Evolutionary conservation across 1,284 basidiomycete genomes (phyloP).

Genomic region (Rhodotorula sp.): DNA sequence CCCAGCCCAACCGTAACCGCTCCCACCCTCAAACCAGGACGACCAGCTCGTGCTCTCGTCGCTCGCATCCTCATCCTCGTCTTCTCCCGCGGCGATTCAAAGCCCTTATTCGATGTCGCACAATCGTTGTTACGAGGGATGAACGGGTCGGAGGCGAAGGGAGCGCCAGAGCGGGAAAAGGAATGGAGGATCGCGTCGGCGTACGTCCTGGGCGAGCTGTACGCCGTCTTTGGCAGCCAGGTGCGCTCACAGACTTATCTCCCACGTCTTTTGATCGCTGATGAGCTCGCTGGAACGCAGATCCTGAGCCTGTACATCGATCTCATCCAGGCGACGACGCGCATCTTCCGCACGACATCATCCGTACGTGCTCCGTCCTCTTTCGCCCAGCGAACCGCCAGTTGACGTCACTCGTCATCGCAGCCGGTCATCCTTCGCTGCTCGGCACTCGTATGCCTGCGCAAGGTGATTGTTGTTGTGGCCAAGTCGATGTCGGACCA

Average conservation of each 20-base stretch:
- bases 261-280: too few species aligned
- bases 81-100: slow-evolving; percentile 78
- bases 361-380: slow-evolving; percentile 54
- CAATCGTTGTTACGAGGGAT: slow-evolving; percentile 60
- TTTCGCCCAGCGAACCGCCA: neutral
- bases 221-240: slow-evolving; percentile 77
- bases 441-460: slow-evolving; percentile 73
- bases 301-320: slow-evolving; percentile 94
- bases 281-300: slow-evolving; percentile 52
- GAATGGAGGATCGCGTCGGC: slow-evolving; percentile 62
- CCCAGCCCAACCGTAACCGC: slow-evolving; percentile 2
- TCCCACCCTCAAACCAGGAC: slow-evolving; percentile 60
- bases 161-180: slow-evolving; percentile 61
- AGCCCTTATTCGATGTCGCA: slow-evolving; percentile 82
- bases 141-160: slow-evolving; percentile 52
- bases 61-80: slow-evolving; percentile 73
- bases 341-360: slow-evolving; percentile 65
- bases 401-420: neutral
- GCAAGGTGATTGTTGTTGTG: slow-evolving; percentile 71
- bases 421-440: slow-evolving; percentile 77
- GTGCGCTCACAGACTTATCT: slow-evolving; percentile 55
- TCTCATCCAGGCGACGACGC: slow-evolving; percentile 65
- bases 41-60: slow-evolving; percentile 75
- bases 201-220: slow-evolving; percentile 82
- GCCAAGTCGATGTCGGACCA: slow-evolving; percentile 80